Evolutionary conservation across 306 rosid species (phyloP), one percentile per base, ranked within the genome.

Genomic region (Medicago lupulina): DNA sequence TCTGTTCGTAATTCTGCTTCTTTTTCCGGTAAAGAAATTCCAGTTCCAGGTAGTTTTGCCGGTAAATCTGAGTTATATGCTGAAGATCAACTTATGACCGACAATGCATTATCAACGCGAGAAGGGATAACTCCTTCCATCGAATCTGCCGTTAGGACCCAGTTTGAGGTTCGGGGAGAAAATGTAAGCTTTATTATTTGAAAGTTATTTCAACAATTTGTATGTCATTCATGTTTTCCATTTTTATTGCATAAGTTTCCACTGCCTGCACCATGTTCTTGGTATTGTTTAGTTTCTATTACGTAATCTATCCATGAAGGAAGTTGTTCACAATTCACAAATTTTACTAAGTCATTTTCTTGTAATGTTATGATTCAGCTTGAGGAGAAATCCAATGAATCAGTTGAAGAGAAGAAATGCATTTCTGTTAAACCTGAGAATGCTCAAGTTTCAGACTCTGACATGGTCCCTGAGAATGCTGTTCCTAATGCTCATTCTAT

Each of bases 371-470:
- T 75, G 47, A 68, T 82, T 58, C 82, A 88, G 43, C 83, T 13
- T 13, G 51, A 13, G 7, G 51, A 34, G 84, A 81, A 66, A 79
- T 53, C 83, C 50, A 65, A 62, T 58, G 76, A 58, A 47, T 65
- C 78, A 23, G 76, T 61, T 60, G 92, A 84, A 65, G 89, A 83
- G 82, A 82, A 57, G 86, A 81, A 82, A 83, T 49, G 68, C 71
- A 55, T 38, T 67, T 71, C 82, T 70, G n/a, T n/a, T n/a, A n/a
- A n/a, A n/a, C n/a, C n/a, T n/a, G n/a, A n/a, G n/a, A n/a, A n/a
- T n/a, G 73, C 67, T 71, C 81, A 40, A 66, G 77, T 41, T 58
- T 77, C 83, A 6, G 82, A 85, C 80, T 74, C 83, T 55, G 83
- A 60, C 58, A 69, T 78, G 57, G 74, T 76, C 59, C 47, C 78